Evolutionary conservation across 495 filamentous ascomycete species (phyloP).

Genomic region (Extremus antarcticus): DNA sequence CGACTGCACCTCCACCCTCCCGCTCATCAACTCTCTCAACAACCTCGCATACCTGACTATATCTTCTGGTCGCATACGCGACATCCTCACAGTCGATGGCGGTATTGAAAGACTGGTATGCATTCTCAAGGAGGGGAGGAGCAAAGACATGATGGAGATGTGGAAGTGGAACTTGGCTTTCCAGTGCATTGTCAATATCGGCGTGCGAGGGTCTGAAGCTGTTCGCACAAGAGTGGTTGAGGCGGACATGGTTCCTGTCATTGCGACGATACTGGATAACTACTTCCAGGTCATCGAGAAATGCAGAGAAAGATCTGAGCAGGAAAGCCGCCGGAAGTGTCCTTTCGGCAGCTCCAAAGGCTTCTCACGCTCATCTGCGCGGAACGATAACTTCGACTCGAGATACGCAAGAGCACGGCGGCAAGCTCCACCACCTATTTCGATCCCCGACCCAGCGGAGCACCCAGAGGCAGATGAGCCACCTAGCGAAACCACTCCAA

Average conservation of each 20-base stretch:
- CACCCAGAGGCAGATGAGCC: slow-evolving; percentile 39
- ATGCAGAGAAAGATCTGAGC: slow-evolving; percentile 71
- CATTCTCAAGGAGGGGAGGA: slow-evolving; percentile 93
- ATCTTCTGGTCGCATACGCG: slow-evolving; percentile 92
- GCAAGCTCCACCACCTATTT: slow-evolving; percentile 63
- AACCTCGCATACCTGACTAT: slow-evolving; percentile 97
- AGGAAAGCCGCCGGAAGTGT: slow-evolving; percentile 42
- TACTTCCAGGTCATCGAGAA: slow-evolving; percentile 94
- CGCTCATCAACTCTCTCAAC: slow-evolving; percentile 95
- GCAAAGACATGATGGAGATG: slow-evolving; percentile 97
- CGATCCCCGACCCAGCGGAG: slow-evolving; percentile 53
- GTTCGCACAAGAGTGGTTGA: slow-evolving; percentile 93
- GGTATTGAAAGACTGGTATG: slow-evolving; percentile 91
- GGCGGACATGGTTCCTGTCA: slow-evolving; percentile 97
- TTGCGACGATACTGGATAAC: slow-evolving; percentile 97
- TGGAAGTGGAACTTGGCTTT: slow-evolving; percentile 99
- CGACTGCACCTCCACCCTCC: slow-evolving; percentile 94
- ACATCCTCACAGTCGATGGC: slow-evolving; percentile 96
- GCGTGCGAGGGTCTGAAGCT: slow-evolving; percentile 84
- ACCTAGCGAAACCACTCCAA: slow-evolving; percentile 52
- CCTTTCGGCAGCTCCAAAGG: slow-evolving; percentile 12
- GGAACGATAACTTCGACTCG: slow-evolving; percentile 23
- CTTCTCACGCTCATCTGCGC: slow-evolving; percentile 24
- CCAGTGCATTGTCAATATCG: slow-evolving; percentile 97
- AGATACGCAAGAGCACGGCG: slow-evolving; percentile 37